A percentile compares a stretch with the other conserved stretches of the same genome.
These are phyloP conservation scores for Bipolaris sorokiniana DNA, from an alignment of 2,329 filamentous ascomycete species.

Conservation along the genomic window DNA sequence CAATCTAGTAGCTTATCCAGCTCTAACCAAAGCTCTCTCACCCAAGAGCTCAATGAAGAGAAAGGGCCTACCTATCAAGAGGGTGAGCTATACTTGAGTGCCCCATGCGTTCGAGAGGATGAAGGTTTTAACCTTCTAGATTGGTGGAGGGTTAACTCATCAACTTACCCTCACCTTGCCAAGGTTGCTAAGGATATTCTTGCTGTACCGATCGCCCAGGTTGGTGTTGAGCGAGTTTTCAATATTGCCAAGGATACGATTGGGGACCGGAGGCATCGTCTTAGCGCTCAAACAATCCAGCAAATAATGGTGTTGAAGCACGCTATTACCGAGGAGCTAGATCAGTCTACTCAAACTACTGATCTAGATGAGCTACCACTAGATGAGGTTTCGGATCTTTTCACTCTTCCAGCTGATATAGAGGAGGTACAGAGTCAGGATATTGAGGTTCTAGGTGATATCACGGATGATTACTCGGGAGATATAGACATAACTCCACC, in stretches of 20 bases:
- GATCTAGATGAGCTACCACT: neutral
- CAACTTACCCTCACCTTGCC: neutral
- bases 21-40: neutral
- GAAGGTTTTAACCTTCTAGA: neutral
- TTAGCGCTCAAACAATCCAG: neutral
- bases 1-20: neutral
- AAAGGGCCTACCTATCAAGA: neutral
- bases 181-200: neutral
- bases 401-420: neutral
- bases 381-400: neutral
- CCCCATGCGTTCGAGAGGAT: neutral
- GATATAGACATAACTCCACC: neutral
- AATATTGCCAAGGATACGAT: slow-evolving; percentile 3
- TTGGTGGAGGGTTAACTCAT: neutral
- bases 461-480: neutral
- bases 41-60: neutral
- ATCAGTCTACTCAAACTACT: neutral
- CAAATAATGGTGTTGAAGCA: neutral
- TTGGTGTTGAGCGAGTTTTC: neutral
- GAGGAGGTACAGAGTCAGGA: too few relatives aligned
- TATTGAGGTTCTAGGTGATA: neutral
- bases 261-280: neutral
- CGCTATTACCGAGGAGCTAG: neutral
- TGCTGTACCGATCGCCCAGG: neutral
- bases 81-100: neutral